phyloP scores from a whole-genome alignment of 208 protist genomes.

The Leishmania aethiopica region DNA sequence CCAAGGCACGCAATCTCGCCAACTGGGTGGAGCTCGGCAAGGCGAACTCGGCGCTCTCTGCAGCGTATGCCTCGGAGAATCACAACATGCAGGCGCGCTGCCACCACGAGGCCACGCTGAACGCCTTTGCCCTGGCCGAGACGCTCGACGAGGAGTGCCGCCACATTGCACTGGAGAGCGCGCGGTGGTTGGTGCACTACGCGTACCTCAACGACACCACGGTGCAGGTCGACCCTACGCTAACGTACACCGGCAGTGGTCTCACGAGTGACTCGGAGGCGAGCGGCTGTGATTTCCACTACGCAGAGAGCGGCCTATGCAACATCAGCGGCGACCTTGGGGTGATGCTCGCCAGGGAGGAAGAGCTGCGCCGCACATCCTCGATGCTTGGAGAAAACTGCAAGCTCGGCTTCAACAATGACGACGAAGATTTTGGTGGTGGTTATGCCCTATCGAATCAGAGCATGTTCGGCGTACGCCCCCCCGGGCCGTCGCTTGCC shows the following conservation, averaged over 20 bases:
- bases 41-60: constrained; percentile 68
- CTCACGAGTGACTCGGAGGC: constrained; percentile 27
- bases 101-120: constrained; percentile 65
- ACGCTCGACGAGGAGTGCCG: constrained; percentile 39
- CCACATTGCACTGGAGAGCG: constrained; percentile 60
- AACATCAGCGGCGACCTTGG: constrained; percentile 76
- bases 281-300: constrained; percentile 22
- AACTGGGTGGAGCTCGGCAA: constrained; percentile 73
- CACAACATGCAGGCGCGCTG: constrained; percentile 65
- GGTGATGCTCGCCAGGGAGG: constrained; percentile 58
- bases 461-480: constrained; percentile 22
- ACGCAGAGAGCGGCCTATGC: constrained; percentile 44
- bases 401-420: constrained; percentile 11
- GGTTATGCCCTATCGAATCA: constrained; percentile 18
- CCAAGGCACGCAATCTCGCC: constrained; percentile 61
- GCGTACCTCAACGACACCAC: constrained; percentile 80
- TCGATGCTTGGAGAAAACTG: constrained; percentile 24
- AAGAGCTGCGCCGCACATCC: constrained; percentile 39
- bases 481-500: constrained; percentile 4
- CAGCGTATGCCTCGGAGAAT: constrained; percentile 56
- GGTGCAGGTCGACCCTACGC: constrained; percentile 45
- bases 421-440: constrained; percentile 21
- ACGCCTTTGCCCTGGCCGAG: constrained; percentile 42
- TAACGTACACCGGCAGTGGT: constrained; percentile 20
- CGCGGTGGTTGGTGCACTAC: constrained; percentile 86